These are phyloP conservation scores for Yamadazyma nakazawae DNA, from an alignment of 805 yeast genomes.

Conservation along the genomic window DNA sequence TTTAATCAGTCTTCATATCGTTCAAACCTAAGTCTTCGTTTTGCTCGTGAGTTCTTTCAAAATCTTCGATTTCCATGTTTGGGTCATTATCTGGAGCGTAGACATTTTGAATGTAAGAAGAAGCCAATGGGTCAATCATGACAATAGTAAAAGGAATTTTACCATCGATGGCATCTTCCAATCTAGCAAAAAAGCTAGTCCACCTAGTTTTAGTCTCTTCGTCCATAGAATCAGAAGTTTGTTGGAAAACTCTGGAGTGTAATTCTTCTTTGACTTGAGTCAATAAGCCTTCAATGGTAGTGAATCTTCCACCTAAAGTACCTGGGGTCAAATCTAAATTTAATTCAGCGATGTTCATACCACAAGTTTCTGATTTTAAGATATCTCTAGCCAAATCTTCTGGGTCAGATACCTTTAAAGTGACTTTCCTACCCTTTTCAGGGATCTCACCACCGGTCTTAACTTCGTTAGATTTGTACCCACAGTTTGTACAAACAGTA, in stretches of 20 bases:
- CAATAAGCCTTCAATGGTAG: constrained; percentile 91
- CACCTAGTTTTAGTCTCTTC: constrained; percentile 73
- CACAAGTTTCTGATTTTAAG: constrained; percentile 91
- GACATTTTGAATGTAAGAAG: constrained; percentile 95
- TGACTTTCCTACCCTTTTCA: constrained; percentile 70
- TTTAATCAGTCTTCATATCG: constrained; percentile 42
- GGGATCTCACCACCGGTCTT: constrained; percentile 98
- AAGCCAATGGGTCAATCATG: constrained; percentile 94
- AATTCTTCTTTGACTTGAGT: constrained; percentile 88
- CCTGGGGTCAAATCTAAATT: constrained; percentile 91
- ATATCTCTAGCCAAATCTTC: constrained; percentile 94
- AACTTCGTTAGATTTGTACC: constrained; percentile 95
- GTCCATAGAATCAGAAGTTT: constrained; percentile 91
- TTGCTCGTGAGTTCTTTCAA: constrained; percentile 82
- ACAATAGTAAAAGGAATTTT: constrained; percentile 75
- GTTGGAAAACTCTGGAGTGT: constrained; percentile 76
- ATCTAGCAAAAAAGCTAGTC: constrained; percentile 69
- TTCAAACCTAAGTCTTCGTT: constrained; percentile 88
- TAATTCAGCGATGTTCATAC: constrained; percentile 80
- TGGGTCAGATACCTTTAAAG: constrained; percentile 75
- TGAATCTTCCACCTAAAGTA: constrained; percentile 96
- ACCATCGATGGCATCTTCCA: constrained; percentile 80
- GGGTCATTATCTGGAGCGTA: constrained; percentile 99
- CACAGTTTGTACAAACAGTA: constrained; percentile 88
- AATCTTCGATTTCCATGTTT: constrained; percentile 87